Evolutionary conservation across 148 eudicot species (phyloP), one percentile per base, ranked within the genome.

Genomic region (Amaranthus palmeri): DNA sequence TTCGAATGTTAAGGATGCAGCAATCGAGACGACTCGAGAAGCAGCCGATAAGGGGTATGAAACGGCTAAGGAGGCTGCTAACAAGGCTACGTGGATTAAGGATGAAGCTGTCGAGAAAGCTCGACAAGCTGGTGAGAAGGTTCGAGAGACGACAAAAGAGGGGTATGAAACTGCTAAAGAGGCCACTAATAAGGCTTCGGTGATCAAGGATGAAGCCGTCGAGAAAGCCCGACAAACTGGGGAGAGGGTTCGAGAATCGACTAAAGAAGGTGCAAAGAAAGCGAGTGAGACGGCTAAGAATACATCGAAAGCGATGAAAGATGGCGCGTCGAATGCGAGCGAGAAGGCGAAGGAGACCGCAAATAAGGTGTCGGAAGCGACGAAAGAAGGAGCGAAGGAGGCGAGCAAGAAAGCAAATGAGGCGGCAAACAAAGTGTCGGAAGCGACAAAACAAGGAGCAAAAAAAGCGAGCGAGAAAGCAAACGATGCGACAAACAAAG

Each of bases 71-170:
- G 64, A 62, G 46, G 61, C 54, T 52, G 64, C 60, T 25, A 7
- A 62, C 7, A 70, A 69, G 53, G 54, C 71, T 4, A 36, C 60
- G 36, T 40, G 4, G 2, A 58, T 73, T 40, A 69, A 69, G 46
- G 71, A 70, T 3, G 47, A 47, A 3, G 9, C 14, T 12, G 49
- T 14, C 7, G 12, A 41, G 47, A 62, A 62, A 15, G 46, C 65
- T 4, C 48, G 43, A 71, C 36, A 50, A 15, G 75, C 71, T 4
- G 70, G 74, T 15, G 78, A 74, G 4, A 54, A 40, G 4, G 68
- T 72, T 10, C 18, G 14, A 0, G 65, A 50, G 49, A 25, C 36
- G 36, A 25, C 36, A 25, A 25, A 25, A 25, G 36, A 25, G 36
- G 36, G 36, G 36, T 25, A 25, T 25, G 72, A 72, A 42, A 66